Conservation (phyloP, 179 eudicot species). For the Amaranthus tricolor region DNA sequence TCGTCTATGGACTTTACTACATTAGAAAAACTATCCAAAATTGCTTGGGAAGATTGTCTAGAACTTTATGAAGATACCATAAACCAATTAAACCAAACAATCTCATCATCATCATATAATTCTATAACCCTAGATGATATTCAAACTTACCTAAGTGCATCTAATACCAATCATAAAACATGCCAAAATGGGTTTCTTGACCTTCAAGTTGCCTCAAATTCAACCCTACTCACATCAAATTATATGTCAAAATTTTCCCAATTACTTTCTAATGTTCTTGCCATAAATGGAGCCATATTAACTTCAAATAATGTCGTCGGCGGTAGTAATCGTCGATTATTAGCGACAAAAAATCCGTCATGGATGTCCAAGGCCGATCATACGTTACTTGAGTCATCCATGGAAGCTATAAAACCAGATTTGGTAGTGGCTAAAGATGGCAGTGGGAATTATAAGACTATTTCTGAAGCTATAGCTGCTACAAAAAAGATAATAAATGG, state of each 20-base stretch:
- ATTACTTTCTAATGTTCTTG: constrained; percentile 45
- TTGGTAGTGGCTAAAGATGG: constrained; percentile 71
- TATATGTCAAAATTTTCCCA: constrained; percentile 33
- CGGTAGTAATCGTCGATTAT: constrained; percentile 31
- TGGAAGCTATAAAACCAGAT: constrained; percentile 11
- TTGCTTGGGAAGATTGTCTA: constrained; percentile 62
- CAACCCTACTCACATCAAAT: constrained; percentile 19
- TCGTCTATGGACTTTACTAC: constrained; percentile 36
- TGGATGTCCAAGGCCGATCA: constrained; percentile 40
- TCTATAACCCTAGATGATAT: constrained; percentile 24
- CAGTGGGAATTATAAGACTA: constrained; percentile 44
- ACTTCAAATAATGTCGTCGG: constrained; percentile 3
- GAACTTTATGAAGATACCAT: constrained; percentile 57
- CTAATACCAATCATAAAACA: constrained; percentile 53
- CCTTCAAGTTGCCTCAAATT: constrained; percentile 35
- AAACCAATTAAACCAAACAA: constrained; percentile 37
- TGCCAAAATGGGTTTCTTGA: constrained; percentile 59
- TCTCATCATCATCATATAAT: background rate
- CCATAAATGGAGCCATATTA: constrained; percentile 34
- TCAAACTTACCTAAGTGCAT: constrained; percentile 59
- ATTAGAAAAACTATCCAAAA: constrained; percentile 24
- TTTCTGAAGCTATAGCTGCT: constrained; percentile 50
- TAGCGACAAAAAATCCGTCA: constrained; percentile 32
- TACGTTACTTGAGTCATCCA: constrained; percentile 35
- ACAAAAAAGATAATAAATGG: constrained; percentile 25